These are phyloP conservation scores for Xylona heveae DNA, from an alignment of 495 filamentous ascomycete genomes.

Conservation along the genomic window DNA sequence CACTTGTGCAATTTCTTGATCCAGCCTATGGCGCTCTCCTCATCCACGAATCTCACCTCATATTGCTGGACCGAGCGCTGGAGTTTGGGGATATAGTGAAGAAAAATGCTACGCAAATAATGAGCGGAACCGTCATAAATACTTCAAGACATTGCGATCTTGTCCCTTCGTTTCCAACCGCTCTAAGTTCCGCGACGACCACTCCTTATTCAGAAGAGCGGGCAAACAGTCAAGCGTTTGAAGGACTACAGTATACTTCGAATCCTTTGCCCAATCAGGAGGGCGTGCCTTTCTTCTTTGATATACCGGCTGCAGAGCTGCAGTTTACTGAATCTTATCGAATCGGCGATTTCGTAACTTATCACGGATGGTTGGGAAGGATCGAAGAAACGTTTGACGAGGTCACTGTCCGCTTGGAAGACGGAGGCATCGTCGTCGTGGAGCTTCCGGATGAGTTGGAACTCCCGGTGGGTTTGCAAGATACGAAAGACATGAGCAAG, in stretches of 20 bases:
- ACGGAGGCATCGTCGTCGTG: constrained; percentile 16
- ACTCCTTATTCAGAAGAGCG: too few relatives aligned
- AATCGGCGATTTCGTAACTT: constrained; percentile 15
- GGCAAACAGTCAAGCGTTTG: constrained; percentile 2
- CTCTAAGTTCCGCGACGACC: not conserved
- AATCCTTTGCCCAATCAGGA: not conserved
- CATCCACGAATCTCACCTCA: constrained; percentile 11
- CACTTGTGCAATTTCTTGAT: not conserved
- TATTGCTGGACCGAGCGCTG: constrained; percentile 15
- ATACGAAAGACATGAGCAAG: not conserved
- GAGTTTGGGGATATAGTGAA: constrained; percentile 20
- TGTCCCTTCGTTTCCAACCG: constrained; percentile 4
- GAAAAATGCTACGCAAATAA: constrained; percentile 12
- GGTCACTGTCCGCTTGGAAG: constrained; percentile 12
- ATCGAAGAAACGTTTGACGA: constrained; percentile 11
- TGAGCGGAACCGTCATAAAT: constrained; percentile 20
- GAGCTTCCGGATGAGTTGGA: constrained; percentile 13
- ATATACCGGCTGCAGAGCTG: constrained; percentile 13
- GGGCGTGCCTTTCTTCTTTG: constrained; percentile 5
- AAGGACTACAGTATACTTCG: too few relatives aligned
- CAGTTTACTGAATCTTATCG: constrained; percentile 9
- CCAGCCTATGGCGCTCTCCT: constrained; percentile 6
- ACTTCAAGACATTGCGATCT: constrained; percentile 11
- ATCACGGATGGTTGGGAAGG: constrained; percentile 17
- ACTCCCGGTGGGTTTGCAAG: constrained; percentile 1